Evolutionary conservation across 2,329 filamentous ascomycete genomes (phyloP).

Genomic region (Ophiocordyceps camponoti-floridani): DNA sequence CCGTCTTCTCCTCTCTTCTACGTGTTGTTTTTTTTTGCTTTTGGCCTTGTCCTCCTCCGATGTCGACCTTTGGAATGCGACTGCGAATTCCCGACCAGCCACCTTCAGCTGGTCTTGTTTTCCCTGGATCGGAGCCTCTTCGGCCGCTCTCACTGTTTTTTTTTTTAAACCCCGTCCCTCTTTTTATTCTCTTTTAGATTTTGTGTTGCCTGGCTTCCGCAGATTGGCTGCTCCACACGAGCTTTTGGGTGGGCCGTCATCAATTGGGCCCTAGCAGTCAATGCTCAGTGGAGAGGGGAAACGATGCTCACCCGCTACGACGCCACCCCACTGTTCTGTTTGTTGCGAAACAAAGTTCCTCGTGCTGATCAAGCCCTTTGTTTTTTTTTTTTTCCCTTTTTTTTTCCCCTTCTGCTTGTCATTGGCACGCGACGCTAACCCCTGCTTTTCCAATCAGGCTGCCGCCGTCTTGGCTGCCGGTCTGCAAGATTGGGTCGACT

Average conservation of each 20-base stretch:
- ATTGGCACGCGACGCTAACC: not conserved
- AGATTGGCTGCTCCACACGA: slow-evolving; percentile 17
- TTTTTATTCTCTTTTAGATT: slow-evolving; percentile 5
- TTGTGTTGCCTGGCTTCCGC: slow-evolving; percentile 7
- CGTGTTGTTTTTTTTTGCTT: not conserved
- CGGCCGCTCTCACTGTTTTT: slow-evolving; percentile 1
- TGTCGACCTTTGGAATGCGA: not conserved
- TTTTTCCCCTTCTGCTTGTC: not conserved
- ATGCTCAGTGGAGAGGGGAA: not conserved
- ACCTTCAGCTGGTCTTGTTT: not conserved
- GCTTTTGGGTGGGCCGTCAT: slow-evolving; percentile 9
- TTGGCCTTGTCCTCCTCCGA: not conserved
- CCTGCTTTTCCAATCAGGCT: slow-evolving; percentile 25
- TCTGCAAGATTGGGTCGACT: slow-evolving; percentile 82
- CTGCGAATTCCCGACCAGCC: not conserved
- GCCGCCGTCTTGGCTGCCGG: slow-evolving; percentile 67
- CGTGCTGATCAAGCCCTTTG: slow-evolving; percentile 1
- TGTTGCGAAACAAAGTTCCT: slow-evolving; percentile 4
- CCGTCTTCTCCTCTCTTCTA: not conserved
- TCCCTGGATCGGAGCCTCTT: not conserved
- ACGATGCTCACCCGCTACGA: slow-evolving; percentile 5
- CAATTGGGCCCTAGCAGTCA: slow-evolving; percentile 6
- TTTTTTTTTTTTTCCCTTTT: not conserved
- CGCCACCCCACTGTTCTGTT: slow-evolving; percentile 6
- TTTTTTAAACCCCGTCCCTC: slow-evolving; percentile 4